These are phyloP conservation scores for Oidiodendron maius DNA, from an alignment of 495 filamentous ascomycete species.

Conservation along the genomic window DNA sequence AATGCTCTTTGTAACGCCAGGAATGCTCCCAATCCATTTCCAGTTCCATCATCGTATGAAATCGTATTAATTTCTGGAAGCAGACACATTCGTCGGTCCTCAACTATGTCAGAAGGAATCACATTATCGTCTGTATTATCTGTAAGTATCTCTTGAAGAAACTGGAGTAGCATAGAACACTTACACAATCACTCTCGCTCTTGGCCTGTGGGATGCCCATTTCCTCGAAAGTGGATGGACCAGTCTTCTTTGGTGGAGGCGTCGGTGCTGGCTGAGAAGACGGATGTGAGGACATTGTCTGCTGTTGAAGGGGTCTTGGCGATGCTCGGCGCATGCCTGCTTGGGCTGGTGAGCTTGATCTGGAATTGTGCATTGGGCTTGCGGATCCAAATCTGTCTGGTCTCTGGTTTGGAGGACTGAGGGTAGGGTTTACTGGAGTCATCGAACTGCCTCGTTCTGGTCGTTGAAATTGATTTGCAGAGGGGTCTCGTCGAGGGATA, in stretches of 20 bases:
- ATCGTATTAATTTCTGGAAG: background rate
- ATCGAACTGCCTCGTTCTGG: slow-evolving; percentile 19
- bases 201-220: slow-evolving; percentile 87
- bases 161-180: slow-evolving; percentile 30
- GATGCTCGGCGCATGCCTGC: background rate
- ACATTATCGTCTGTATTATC: slow-evolving; percentile 19
- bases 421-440: slow-evolving; percentile 3
- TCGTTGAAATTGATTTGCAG: slow-evolving; percentile 11
- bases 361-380: background rate
- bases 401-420: background rate
- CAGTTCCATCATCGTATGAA: background rate
- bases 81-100: too few species aligned
- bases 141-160: background rate
- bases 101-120: too few species aligned
- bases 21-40: background rate
- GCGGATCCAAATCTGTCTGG: background rate
- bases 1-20: slow-evolving; percentile 1
- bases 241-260: slow-evolving; percentile 40
- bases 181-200: slow-evolving; percentile 85
- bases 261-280: slow-evolving; percentile 1
- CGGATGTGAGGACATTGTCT: background rate
- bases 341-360: background rate
- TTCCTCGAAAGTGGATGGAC: slow-evolving; percentile 94
- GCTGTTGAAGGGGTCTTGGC: slow-evolving; percentile 7
- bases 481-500: slow-evolving; percentile 10